Evolutionary conservation across 306 rosid genomes (phyloP).

Genomic region (Lagenaria siceraria): DNA sequence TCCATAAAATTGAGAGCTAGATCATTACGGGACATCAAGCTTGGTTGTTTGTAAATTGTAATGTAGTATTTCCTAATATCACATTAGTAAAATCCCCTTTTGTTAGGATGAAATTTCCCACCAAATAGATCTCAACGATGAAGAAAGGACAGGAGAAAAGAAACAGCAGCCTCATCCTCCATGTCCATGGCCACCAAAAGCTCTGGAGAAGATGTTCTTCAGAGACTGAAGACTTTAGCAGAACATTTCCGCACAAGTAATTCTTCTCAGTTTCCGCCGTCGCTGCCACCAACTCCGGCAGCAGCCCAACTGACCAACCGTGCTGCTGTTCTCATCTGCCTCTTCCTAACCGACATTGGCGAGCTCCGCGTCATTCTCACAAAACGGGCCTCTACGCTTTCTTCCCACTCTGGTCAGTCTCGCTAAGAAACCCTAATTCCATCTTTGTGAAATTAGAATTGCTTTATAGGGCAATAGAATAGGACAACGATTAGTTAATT

Average conservation of each 20-base stretch:
- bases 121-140: not conserved
- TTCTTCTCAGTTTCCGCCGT: not conserved
- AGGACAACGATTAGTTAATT: not conserved
- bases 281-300: slow-evolving; percentile 5
- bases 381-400: slow-evolving; percentile 58
- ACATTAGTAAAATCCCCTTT: too few species aligned
- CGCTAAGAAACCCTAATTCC: not conserved
- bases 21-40: too few species aligned
- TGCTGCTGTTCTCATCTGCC: slow-evolving; percentile 65
- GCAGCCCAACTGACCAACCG: slow-evolving; percentile 19
- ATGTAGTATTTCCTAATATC: too few species aligned
- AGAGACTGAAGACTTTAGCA: slow-evolving; percentile 36
- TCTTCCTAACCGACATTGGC: slow-evolving; percentile 35
- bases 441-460: not conserved
- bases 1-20: too few species aligned
- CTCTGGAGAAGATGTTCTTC: slow-evolving; percentile 1
- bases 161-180: not conserved
- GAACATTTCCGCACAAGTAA: slow-evolving; percentile 14
- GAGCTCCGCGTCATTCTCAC: slow-evolving; percentile 52
- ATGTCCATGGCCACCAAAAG: not conserved
- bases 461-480: not conserved
- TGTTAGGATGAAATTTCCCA: not conserved
- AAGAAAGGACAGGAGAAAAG: not conserved
- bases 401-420: slow-evolving; percentile 50
- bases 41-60: not conserved